These are phyloP conservation scores for Setomelanomma holmii DNA, from an alignment of 2,329 filamentous ascomycete genomes.

Conservation along the genomic window DNA sequence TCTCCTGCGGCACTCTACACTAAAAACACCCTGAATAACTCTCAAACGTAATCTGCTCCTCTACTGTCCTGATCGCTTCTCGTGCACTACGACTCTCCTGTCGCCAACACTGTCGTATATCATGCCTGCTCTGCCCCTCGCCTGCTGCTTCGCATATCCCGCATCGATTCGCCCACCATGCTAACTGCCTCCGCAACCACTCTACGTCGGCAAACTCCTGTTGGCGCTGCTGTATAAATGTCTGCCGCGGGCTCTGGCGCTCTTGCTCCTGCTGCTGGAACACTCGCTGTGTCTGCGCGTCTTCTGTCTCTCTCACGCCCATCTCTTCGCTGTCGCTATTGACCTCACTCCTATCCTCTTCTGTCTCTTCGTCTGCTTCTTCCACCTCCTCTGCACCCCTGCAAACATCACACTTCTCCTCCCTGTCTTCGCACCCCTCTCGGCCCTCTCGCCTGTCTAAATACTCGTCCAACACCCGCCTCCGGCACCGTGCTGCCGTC, in stretches of 20 bases:
- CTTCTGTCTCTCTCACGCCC: slow-evolving; percentile 2
- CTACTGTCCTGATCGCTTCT: slow-evolving; percentile 7
- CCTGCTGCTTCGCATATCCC: slow-evolving; percentile 12
- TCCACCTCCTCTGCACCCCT: neutral
- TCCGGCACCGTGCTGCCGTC: slow-evolving; percentile 2
- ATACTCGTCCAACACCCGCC: slow-evolving; percentile 13
- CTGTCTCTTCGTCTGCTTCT: slow-evolving; percentile 1
- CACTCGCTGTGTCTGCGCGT: neutral
- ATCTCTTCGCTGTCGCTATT: slow-evolving; percentile 4
- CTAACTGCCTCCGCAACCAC: slow-evolving; percentile 14
- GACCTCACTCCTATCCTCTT: too few relatives aligned
- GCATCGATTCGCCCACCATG: slow-evolving; percentile 10
- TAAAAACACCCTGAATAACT: slow-evolving; percentile 16
- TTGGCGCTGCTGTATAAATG: slow-evolving; percentile 5
- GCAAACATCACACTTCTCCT: slow-evolving; percentile 11
- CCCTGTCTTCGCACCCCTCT: slow-evolving; percentile 9
- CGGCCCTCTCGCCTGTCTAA: slow-evolving; percentile 8
- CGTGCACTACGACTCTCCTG: slow-evolving; percentile 4
- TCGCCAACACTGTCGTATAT: slow-evolving; percentile 10
- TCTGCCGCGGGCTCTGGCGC: slow-evolving; percentile 2
- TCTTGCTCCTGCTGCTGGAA: slow-evolving; percentile 9
- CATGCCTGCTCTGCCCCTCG: slow-evolving; percentile 9
- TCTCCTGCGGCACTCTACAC: slow-evolving; percentile 11
- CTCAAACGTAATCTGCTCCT: slow-evolving; percentile 8
- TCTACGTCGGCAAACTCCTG: slow-evolving; percentile 10